Evolutionary conservation across 352 stramenopile genomes (phyloP), one percentile per base, ranked within the genome.

Genomic region (Aphanomyces invadans): DNA sequence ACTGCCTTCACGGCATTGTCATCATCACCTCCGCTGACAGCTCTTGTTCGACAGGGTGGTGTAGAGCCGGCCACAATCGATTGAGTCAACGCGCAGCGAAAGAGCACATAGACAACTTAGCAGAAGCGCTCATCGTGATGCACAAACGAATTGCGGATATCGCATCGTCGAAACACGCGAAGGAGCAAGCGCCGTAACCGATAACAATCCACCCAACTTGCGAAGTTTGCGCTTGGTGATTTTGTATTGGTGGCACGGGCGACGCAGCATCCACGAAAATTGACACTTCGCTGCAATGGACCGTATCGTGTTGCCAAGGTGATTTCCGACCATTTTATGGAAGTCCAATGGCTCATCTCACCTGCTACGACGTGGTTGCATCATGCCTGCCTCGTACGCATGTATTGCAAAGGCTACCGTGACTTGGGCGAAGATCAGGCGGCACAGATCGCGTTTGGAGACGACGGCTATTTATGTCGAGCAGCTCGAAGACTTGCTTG

Each of bases 151-250:
- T 32, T 7, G 21, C 25, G 7, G 53, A 25, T 10, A 39, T 17
- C 4, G 26, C 17, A 9, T 7, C 53, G 53, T 7, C 5, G 5
- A 39, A 46, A 21, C 53, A n/a, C n/a, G n/a, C n/a, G n/a, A n/a
- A n/a, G 53, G 44, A 21, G 21, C 29, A 21, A 61, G 25, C 9
- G 9, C 33, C 53, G 57, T 46, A 29, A 9, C 21, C 29, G 17
- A 65, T 9, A 32, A 55, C 12, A 7, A 15, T 55, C 7, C 29
- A 42, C 9, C n/a, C 17, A 23, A 65, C 9, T 32, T 55, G 19
- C 17, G 19, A 65, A 52, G 9, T 65, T 65, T 61, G 17, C 38
- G 49, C 53, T 61, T 55, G 53, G 53, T 23, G 53, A 33, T 23
- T 61, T 61, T 42, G 53, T 61, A 7, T 4, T 61, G 17, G 53